Evolutionary conservation across 2,329 filamentous ascomycete genomes (phyloP), one percentile per base, ranked within the genome.

Genomic region (Colletotrichum chrysophilum): DNA sequence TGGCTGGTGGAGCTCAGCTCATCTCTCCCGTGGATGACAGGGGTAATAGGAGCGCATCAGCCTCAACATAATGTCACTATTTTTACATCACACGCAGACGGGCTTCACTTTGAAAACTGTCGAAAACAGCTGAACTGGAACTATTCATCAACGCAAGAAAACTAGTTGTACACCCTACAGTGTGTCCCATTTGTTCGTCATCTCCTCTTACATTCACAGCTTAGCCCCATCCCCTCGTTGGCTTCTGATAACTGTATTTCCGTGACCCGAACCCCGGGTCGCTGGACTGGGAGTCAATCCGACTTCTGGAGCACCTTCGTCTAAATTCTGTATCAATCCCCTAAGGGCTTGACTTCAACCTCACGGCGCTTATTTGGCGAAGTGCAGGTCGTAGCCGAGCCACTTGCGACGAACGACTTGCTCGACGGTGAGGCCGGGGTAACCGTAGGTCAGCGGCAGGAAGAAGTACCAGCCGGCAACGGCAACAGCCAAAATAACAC

Each of bases 331-430:
- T 48, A 52, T 58, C 62, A 62, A 52, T 48, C 13, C 28, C 58
- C 7, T 14, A 26, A 16, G 32, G 56, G 26, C 16, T 60, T 48
- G 73, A 64, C 56, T 34, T 16, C 9, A 34, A 14, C 43, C 32
- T 28, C n/a, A 18, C 52, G 43, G 43, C 55, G n/a, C 76, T 87
- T 94, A 99, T 91, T 99, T 99, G 75, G 97, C 97, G 88, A 99
- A 99, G 88, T 99, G 97, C 83, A 99, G 90, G 84, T 99, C 97
- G 84, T 98, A 99, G 78, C 95, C 94, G 79, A 99, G 89, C 96
- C 96, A 98, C 89, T 98, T 98, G 85, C 97, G 93, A 77, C 93
- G 91, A 77, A 94, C 86, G 34, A 99, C 94, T 83, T 95, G 89
- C 14, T 93, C 91, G 21, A 98, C 93, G 71, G 89, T 91, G 81